These are phyloP conservation scores for Boletus rufocinnamomeus DNA, from an alignment of 768 basidiomycete genomes.

Conservation along the genomic window DNA sequence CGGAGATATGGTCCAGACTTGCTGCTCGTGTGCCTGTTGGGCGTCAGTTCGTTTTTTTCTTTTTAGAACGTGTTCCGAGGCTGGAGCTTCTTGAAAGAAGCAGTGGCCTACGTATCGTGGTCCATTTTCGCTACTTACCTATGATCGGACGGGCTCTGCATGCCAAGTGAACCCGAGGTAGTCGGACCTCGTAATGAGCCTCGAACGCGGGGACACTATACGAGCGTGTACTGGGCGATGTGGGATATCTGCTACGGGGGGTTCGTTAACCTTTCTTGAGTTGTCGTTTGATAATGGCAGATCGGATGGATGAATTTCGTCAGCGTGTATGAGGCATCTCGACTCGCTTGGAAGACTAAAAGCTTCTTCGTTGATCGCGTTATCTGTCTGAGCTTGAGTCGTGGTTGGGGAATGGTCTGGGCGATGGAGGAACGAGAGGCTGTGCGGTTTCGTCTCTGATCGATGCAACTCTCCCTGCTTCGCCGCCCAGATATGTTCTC, in stretches of 20 bases:
- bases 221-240: background rate
- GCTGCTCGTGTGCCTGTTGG: too few species aligned
- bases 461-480: background rate
- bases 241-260: background rate
- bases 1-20: background rate
- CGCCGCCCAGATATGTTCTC: background rate
- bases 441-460: background rate
- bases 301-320: background rate
- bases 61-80: background rate
- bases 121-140: background rate
- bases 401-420: background rate
- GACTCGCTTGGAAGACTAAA: background rate
- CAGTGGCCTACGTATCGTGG: background rate
- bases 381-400: background rate
- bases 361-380: background rate
- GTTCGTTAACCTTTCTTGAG: background rate
- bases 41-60: too few species aligned
- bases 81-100: too few species aligned
- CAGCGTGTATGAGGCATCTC: background rate
- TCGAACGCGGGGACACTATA: background rate
- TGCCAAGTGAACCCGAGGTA: background rate
- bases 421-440: too few species aligned
- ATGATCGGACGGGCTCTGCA: background rate
- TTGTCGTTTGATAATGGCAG: background rate
- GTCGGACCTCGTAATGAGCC: too few species aligned